A percentile compares a stretch with the other conserved stretches of the same genome.
These are phyloP conservation scores for Leccinum broughii DNA, from an alignment of 768 basidiomycete genomes.

Conservation along the genomic window DNA sequence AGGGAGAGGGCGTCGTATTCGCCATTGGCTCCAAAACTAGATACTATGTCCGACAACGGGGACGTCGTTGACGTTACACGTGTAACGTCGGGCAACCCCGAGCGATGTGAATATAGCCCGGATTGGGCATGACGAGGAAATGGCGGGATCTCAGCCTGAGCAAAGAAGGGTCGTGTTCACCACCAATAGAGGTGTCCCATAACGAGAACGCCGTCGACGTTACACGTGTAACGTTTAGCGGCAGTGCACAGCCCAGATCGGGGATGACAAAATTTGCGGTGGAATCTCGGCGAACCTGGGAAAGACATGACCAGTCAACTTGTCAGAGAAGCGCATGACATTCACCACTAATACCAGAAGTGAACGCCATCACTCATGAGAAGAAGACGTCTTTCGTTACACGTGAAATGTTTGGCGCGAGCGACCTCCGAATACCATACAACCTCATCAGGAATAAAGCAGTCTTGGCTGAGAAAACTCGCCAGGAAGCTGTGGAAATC, in stretches of 20 bases:
- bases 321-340: neutral
- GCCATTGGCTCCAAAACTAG: constrained; percentile 4
- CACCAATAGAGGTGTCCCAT: constrained; percentile 3
- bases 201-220: constrained; percentile 17
- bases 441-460: neutral
- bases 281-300: neutral
- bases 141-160: constrained; percentile 2
- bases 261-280: too few relatives aligned
- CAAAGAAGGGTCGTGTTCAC: neutral
- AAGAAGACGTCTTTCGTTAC: constrained; percentile 20
- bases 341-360: constrained; percentile 6
- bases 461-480: neutral
- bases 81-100: constrained; percentile 27
- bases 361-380: constrained; percentile 1
- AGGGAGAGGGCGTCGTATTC: neutral
- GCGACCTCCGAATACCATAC: neutral
- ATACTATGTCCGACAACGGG: neutral
- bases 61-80: constrained; percentile 28
- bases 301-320: neutral
- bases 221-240: constrained; percentile 33
- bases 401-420: constrained; percentile 31
- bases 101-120: neutral
- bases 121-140: neutral
- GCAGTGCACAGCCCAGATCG: neutral
- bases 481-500: neutral